These are phyloP conservation scores for Phytophthora syringae DNA, from an alignment of 352 stramenopile species.

Conservation along the genomic window DNA sequence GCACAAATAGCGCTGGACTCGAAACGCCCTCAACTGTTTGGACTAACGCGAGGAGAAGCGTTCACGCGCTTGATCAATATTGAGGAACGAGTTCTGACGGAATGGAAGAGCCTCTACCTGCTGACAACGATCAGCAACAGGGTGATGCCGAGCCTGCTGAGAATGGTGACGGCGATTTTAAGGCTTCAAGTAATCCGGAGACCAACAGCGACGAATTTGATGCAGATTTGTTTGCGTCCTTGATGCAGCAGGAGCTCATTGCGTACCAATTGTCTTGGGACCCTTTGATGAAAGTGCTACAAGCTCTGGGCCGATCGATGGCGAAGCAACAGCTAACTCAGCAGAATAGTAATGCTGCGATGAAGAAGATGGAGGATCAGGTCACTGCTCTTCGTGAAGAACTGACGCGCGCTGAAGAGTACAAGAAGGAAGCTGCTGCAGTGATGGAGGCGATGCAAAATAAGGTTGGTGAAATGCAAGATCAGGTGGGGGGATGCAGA, in stretches of 20 bases:
- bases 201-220: conserved; percentile 43
- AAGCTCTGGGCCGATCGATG: conserved; percentile 61
- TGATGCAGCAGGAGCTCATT: conserved; percentile 76
- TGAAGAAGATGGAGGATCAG: conserved; percentile 66
- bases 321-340: conserved; percentile 59
- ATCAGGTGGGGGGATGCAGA: conserved; percentile 55
- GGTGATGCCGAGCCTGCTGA: conserved; percentile 8
- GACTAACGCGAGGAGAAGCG: too few relatives aligned
- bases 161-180: conserved; percentile 7
- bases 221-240: conserved; percentile 52
- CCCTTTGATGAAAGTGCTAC: conserved; percentile 68
- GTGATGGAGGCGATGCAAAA: conserved; percentile 57
- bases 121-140: conserved; percentile 30
- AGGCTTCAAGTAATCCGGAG: conserved; percentile 8
- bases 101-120: conserved; percentile 30
- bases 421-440: conserved; percentile 61
- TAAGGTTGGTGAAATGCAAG: conserved; percentile 54
- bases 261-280: conserved; percentile 79
- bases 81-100: background rate
- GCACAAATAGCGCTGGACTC: conserved; percentile 7
- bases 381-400: conserved; percentile 50
- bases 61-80: background rate
- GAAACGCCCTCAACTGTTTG: conserved; percentile 14
- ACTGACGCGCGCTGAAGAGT: conserved; percentile 46
- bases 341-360: conserved; percentile 35